Conservation (phyloP, 257 asterid genomes). For the Plantago ovata region DNA sequence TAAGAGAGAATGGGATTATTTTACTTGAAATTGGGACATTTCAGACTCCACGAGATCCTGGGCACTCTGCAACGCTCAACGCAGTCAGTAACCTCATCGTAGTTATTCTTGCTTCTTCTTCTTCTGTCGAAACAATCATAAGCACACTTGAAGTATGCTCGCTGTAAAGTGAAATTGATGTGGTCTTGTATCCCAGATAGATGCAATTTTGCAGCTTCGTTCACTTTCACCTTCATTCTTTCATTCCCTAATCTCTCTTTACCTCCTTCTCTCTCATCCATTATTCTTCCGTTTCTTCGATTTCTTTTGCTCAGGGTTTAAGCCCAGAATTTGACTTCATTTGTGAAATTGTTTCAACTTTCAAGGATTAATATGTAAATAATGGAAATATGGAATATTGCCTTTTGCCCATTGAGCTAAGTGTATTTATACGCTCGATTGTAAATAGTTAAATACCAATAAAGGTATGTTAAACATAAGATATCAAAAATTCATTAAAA, state of each 20-base stretch:
- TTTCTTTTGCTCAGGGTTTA: not conserved
- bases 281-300: not conserved
- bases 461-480: too few species aligned
- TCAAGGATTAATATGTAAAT: too few species aligned
- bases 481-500: too few species aligned
- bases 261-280: conserved; percentile 51
- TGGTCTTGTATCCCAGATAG: conserved; percentile 49
- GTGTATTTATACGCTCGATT: too few species aligned
- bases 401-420: too few species aligned
- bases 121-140: conserved; percentile 55
- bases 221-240: conserved; percentile 44
- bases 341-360: too few species aligned
- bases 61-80: conserved; percentile 58
- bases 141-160: conserved; percentile 57
- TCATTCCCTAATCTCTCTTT: conserved; percentile 46
- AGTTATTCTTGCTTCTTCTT: conserved; percentile 22
- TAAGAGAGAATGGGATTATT: not conserved
- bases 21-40: conserved; percentile 48
- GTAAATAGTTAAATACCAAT: too few species aligned
- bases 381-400: too few species aligned
- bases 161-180: conserved; percentile 54
- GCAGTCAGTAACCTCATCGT: conserved; percentile 43
- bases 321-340: too few species aligned
- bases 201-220: conserved; percentile 45
- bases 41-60: conserved; percentile 49